A percentile compares a stretch with the other conserved stretches of the same genome.
Evolutionary conservation across 2,329 filamentous ascomycete genomes (phyloP).

Genomic region (Cytospora paraplurivora): DNA sequence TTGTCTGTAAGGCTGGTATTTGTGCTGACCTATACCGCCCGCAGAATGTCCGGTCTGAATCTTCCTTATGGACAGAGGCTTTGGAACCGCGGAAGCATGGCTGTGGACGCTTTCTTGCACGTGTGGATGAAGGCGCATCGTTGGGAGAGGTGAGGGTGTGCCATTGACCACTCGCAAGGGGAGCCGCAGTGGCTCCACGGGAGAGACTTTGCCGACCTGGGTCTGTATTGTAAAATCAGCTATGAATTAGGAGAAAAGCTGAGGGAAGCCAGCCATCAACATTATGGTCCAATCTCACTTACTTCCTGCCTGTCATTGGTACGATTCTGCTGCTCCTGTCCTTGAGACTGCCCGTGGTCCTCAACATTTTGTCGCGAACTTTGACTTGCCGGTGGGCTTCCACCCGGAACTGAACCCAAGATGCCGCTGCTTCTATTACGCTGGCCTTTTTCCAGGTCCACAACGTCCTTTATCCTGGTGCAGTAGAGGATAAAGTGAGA

Average conservation of each 20-base stretch:
- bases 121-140: no score
- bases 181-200: background rate
- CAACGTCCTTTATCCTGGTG: background rate
- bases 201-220: background rate
- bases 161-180: background rate
- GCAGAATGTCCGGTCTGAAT: background rate
- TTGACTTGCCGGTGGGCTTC: background rate
- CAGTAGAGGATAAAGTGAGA: constrained; percentile 23
- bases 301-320: background rate
- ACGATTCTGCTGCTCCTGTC: background rate
- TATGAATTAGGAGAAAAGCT: background rate
- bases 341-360: background rate
- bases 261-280: background rate
- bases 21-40: background rate
- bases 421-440: background rate
- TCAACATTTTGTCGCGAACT: background rate
- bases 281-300: no score
- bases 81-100: background rate
- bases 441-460: background rate
- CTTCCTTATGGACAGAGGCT: background rate
- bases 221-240: background rate
- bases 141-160: no score
- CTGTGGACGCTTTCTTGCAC: background rate
- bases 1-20: background rate
- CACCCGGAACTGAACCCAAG: background rate